Base-by-base conservation (phyloP, 2,329 filamentous ascomycete genomes). In the Microdochium trichocladiopsis region DNA sequence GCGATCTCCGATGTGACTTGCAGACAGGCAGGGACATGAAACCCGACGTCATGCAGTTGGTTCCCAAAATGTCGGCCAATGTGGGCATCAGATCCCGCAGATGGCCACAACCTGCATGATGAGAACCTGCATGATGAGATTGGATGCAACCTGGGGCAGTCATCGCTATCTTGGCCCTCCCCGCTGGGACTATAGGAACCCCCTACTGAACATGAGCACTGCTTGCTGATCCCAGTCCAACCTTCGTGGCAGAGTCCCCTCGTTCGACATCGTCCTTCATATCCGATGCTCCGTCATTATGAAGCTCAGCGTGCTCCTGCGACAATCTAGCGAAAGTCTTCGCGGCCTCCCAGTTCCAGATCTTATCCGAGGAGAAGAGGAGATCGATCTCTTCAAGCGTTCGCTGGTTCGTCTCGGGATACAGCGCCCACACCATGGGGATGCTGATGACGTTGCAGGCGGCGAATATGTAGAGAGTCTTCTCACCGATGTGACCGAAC, bases 311-410 rank as follows among this genome's bases (percentile, higher is more conserved):
- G 53, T 80, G 80, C 62, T 84, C 79, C 4, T 72, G 79, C 65
- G 83, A 85, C 49, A 87, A 70, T n/a, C 71, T 72, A 4, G 73
- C 75, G 66, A 87, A 88, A 25, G 78, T 83, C 60, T 72, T 75
- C 67, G 88, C 84, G 0, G 84, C 85, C 50, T 87, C 83, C 86
- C 87, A 90, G 1, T 78, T 78, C 83, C 83, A 90, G 3, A 81
- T 80, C 0, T 76, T 83, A n/a, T 83, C 73, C 1, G 82, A 77
- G 0, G 86, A 83, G 58, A 91, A 90, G 0, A 90, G 68, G 0
- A 90, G 68, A 55, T 91, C 83, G 73, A 90, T 90, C 61, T 90
- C 86, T 61, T 90, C 87, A 0, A 90, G 71, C 0, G 86, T 90
- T 0, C 87, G 78, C 63, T 88, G 83, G 61, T 85, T 88, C 2